Conservation (phyloP, 2,329 filamentous ascomycete genomes). For the Pyrenochaeta sp. region DNA sequence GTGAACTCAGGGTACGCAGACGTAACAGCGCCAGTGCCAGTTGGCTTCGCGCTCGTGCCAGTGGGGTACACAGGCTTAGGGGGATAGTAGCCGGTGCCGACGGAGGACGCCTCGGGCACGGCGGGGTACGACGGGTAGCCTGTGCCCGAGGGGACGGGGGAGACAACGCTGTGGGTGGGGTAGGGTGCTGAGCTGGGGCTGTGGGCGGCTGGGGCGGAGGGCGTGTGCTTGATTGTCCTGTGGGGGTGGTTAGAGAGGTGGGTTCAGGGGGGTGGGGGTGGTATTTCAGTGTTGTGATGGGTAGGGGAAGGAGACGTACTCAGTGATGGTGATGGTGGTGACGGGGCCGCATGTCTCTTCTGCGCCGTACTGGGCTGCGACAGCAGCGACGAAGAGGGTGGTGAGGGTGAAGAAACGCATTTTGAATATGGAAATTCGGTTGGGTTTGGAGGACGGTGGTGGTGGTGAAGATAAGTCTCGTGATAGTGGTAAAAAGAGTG, state of each 20-base stretch:
- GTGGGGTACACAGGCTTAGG: constrained; percentile 10
- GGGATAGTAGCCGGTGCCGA: too few species aligned
- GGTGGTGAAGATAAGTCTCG: constrained; percentile 6
- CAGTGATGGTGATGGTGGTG: constrained; percentile 39
- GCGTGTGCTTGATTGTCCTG: constrained; percentile 30
- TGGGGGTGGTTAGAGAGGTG: constrained; percentile 4
- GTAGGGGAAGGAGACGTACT: constrained; percentile 23
- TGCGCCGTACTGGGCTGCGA: constrained; percentile 28
- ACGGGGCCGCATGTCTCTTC: constrained; percentile 31
- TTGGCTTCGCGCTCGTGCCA: constrained; percentile 26
- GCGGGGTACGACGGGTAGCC: constrained; percentile 21
- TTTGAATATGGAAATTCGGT: constrained; percentile 16
- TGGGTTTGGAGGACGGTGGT: constrained; percentile 12
- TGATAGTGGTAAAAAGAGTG: constrained; percentile 17
- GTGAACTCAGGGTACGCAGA: constrained; percentile 38
- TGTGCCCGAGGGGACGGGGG: constrained; percentile 22
- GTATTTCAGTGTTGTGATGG: not conserved
- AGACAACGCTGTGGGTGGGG: constrained; percentile 31
- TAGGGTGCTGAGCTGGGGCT: constrained; percentile 35
- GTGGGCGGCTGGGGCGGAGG: constrained; percentile 25
- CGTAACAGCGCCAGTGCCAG: constrained; percentile 30
- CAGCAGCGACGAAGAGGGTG: constrained; percentile 34
- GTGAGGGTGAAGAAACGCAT: constrained; percentile 44
- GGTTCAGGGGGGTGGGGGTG: not conserved
- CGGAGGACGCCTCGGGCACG: constrained; percentile 10